Evolutionary conservation across 257 asterid species (phyloP), one percentile per base, ranked within the genome.

Genomic region (Solanum chiquidenum): DNA sequence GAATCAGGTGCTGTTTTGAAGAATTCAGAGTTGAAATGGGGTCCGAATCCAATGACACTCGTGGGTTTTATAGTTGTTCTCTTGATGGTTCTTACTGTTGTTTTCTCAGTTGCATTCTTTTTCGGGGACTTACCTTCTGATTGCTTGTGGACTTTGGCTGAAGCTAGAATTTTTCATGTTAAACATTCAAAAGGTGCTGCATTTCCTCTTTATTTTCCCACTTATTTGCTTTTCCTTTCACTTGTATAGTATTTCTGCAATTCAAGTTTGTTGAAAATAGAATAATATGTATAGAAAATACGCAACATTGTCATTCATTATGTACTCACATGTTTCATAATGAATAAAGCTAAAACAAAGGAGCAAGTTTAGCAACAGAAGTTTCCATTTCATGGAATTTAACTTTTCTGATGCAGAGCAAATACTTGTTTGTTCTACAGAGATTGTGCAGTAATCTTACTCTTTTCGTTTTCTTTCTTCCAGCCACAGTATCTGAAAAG

Each of bases 41-140:
- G 91, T 71, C 14, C 88, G 33, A 90, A 88, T 89, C 90, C 85
- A 25, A 33, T 90, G 91, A 95, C 91, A 80, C 83, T 92, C 83
- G 86, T 87, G 92, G 95, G 92, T 31, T 62, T 91, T 21, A 87
- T 92, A 6, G 44, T 93, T 4, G 90, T 87, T 72, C 13, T 86
- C 42, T 90, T 93, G 87, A 90, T 96, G 95, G 91, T 91, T 34
- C 90, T 92, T 84, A 93, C 95, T 21, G 92, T 93, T 86, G 52
- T 95, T 90, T 91, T 95, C 89, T 92, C 95, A 7, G 34, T 92
- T 11, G 86, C 92, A 25, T 92, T 89, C 2, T 87, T 94, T 83
- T 66, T 92, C 3, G 90, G 88, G 87, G 91, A 92, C 91, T 93
- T 91, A 7, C 91, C 94, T 87, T 86, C 92, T 29, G 91, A 93